Percentiles rank a stretch among this genome's conserved stretches.
Evolutionary conservation across 768 basidiomycete species (phyloP).

Genomic region (Panus rudis): DNA sequence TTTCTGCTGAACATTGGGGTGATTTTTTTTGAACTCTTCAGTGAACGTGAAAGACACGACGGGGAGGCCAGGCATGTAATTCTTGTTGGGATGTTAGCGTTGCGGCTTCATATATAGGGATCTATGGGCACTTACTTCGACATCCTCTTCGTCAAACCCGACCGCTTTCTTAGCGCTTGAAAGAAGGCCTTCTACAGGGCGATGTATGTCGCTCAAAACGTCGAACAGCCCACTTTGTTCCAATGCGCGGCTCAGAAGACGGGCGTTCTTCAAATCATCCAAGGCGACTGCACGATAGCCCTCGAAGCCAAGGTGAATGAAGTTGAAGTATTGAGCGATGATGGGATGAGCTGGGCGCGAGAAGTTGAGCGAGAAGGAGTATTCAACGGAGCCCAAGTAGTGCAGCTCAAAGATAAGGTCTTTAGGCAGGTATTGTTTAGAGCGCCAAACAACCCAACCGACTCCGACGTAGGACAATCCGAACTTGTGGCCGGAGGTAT

Average conservation of each 20-base stretch:
- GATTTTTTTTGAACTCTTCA: slow-evolving; percentile 40
- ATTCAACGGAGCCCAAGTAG: slow-evolving; percentile 54
- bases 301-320: slow-evolving; percentile 53
- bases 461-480: slow-evolving; percentile 49
- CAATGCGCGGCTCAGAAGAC: slow-evolving; percentile 57
- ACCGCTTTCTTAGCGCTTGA: slow-evolving; percentile 26
- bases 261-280: slow-evolving; percentile 49
- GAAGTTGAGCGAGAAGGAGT: slow-evolving; percentile 65
- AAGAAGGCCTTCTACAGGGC: slow-evolving; percentile 23
- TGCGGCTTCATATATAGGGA: background rate
- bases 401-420: slow-evolving; percentile 63
- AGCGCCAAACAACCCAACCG: slow-evolving; percentile 63
- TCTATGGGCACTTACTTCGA: slow-evolving; percentile 40
- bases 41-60: slow-evolving; percentile 52
- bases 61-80: slow-evolving; percentile 44
- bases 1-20: slow-evolving; percentile 52
- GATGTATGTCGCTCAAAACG: slow-evolving; percentile 52
- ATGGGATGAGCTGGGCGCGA: slow-evolving; percentile 56
- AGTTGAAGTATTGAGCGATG: slow-evolving; percentile 57
- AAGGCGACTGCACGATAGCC: slow-evolving; percentile 43
- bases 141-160: slow-evolving; percentile 41
- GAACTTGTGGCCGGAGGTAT: slow-evolving; percentile 55
- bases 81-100: slow-evolving; percentile 18
- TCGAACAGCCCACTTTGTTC: slow-evolving; percentile 47
- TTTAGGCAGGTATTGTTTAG: slow-evolving; percentile 50